phyloP scores from a whole-genome alignment of 495 filamentous ascomycete genomes.

The Penicillium argentinense region DNA sequence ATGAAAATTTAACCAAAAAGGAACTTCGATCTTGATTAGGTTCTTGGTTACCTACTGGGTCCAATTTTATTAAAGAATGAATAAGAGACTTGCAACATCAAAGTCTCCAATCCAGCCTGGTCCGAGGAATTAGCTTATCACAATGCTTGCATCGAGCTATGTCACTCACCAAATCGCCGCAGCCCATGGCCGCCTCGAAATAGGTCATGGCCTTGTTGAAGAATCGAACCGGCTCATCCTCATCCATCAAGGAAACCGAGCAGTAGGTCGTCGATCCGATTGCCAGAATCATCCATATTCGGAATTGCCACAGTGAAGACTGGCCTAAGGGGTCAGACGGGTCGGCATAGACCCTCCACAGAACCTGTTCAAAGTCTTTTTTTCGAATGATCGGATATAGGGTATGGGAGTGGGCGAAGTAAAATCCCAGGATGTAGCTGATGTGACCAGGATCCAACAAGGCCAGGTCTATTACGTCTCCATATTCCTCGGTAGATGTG shows the following conservation, averaged over 20 bases:
- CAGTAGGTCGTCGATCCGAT: constrained; percentile 40
- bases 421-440: constrained; percentile 33
- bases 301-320: constrained; percentile 31
- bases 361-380: constrained; percentile 25
- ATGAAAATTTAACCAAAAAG: no score
- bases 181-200: constrained; percentile 35
- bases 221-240: constrained; percentile 33
- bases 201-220: constrained; percentile 41
- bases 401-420: constrained; percentile 44
- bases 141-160: not conserved
- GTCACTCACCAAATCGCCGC: constrained; percentile 33
- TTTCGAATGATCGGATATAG: constrained; percentile 38
- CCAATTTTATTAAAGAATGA: constrained; percentile 44
- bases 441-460: constrained; percentile 26
- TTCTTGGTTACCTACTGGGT: no score
- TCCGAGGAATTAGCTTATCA: not conserved
- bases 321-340: constrained; percentile 24
- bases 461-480: constrained; percentile 15
- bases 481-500: constrained; percentile 14
- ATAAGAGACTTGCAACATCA: constrained; percentile 44
- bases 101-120: constrained; percentile 35
- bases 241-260: constrained; percentile 38
- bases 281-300: constrained; percentile 43
- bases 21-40: no score
- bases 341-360: constrained; percentile 29